Conservation (phyloP, 2,329 filamentous ascomycete species). For the Coniosporium tulheliwenetii region DNA sequence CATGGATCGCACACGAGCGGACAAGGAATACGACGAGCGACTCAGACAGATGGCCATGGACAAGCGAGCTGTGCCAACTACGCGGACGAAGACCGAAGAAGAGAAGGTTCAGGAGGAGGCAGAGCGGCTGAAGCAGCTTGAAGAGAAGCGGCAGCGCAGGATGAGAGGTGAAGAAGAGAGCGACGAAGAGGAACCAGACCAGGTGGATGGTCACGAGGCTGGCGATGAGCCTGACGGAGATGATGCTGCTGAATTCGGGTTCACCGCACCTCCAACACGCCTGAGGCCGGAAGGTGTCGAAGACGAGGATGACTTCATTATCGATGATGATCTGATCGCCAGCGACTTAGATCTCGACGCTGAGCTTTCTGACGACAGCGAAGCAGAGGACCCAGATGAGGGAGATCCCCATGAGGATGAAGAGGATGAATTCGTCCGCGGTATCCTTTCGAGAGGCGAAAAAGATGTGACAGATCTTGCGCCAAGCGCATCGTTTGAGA, state of each 20-base stretch:
- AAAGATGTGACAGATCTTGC: conserved; percentile 30
- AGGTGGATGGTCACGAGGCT: conserved; percentile 9
- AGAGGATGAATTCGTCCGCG: conserved; percentile 31
- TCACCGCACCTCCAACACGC: conserved; percentile 40
- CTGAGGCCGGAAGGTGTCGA: conserved; percentile 38
- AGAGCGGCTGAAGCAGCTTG: conserved; percentile 59
- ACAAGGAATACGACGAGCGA: conserved; percentile 77
- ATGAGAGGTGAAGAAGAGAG: conserved; percentile 77
- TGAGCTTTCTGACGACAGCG: conserved; percentile 13
- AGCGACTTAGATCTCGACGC: conserved; percentile 44
- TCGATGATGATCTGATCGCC: conserved; percentile 79
- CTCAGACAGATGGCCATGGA: conserved; percentile 74
- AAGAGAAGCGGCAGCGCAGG: conserved; percentile 64
- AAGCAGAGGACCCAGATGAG: conserved; percentile 24
- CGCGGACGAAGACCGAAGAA: conserved; percentile 82
- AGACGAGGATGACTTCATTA: conserved; percentile 85
- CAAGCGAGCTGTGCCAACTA: conserved; percentile 67
- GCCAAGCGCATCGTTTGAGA: conserved; percentile 27
- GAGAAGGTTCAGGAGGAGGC: conserved; percentile 69
- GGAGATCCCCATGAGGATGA: conserved; percentile 22
- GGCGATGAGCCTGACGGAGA: conserved; percentile 21
- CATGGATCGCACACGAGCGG: conserved; percentile 44
- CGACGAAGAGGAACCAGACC: conserved; percentile 32
- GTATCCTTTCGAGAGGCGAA: conserved; percentile 22
- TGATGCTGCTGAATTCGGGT: conserved; percentile 45